phyloP scores from a whole-genome alignment of 1,284 basidiomycete species.

The Cryptococcus sp. region DNA sequence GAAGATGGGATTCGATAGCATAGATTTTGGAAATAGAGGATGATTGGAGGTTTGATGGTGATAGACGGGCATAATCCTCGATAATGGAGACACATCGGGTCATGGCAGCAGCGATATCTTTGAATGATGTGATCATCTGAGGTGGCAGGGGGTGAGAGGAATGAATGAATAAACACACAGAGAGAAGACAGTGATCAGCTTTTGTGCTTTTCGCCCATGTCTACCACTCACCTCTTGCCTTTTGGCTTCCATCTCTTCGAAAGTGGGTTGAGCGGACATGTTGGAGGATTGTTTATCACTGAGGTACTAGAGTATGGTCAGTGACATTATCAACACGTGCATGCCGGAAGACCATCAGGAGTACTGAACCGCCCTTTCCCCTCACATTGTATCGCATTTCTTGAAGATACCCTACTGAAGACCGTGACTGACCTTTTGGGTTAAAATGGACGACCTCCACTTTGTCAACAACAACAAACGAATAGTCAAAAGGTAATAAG shows the following conservation, averaged over 20 bases:
- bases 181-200: not conserved
- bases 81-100: constrained; percentile 40
- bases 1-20: not conserved
- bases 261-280: constrained; percentile 27
- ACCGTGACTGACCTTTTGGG: no score
- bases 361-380: no score
- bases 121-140: constrained; percentile 47
- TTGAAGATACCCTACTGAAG: no score
- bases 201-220: not conserved
- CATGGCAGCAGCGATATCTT: constrained; percentile 45
- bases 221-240: constrained; percentile 37
- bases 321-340: not conserved
- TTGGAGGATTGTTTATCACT: not conserved
- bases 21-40: constrained; percentile 6
- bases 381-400: no score
- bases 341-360: not conserved
- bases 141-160: not conserved
- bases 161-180: not conserved
- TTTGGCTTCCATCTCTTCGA: constrained; percentile 46
- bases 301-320: not conserved
- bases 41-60: constrained; percentile 27
- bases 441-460: no score
- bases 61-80: constrained; percentile 41
- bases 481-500: no score
- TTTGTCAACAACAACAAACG: no score